phyloP scores from a whole-genome alignment of 345 rosid genomes.

The Rhizophora mangle region DNA sequence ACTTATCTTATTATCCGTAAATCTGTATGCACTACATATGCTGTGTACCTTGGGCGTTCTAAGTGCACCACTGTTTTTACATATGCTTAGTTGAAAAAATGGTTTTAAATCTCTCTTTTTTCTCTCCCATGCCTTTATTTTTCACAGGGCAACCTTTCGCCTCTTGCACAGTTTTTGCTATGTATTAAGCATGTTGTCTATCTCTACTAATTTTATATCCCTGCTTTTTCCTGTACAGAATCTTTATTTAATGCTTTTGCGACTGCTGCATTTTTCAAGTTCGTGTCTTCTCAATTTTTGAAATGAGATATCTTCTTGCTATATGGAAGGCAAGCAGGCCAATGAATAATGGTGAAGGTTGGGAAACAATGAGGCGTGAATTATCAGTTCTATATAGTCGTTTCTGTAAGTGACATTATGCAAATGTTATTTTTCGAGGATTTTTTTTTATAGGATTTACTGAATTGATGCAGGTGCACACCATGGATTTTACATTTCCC shows the following conservation, averaged over 20 bases:
- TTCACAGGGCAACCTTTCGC: neutral
- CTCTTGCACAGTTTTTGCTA: conserved; percentile 8
- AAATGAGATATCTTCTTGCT: conserved; percentile 97
- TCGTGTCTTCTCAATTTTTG: conserved; percentile 95
- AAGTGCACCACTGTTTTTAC: conserved; percentile 1
- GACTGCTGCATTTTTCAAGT: conserved; percentile 98
- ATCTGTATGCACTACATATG: too few species aligned
- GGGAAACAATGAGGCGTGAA: conserved; percentile 98
- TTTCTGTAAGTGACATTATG: conserved; percentile 67
- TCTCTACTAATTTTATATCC: conserved; percentile 18
- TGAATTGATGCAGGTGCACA: neutral
- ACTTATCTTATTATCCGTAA: too few species aligned
- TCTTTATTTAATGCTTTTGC: conserved; percentile 98
- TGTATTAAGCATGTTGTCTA: conserved; percentile 1
- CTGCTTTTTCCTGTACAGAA: conserved; percentile 48
- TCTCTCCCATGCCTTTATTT: neutral
- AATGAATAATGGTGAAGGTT: conserved; percentile 87
- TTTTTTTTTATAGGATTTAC: neutral
- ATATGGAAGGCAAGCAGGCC: conserved; percentile 98
- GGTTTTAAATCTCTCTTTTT: neutral
- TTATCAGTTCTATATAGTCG: conserved; percentile 93
- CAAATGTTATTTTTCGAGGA: conserved; percentile 4
- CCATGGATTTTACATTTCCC: neutral
- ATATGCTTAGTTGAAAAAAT: neutral
- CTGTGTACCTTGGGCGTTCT: neutral